Percentiles rank a stretch among this genome's conserved stretches.
Evolutionary conservation across 2,329 filamentous ascomycete species (phyloP).

Genomic region (Neurospora sp.): DNA sequence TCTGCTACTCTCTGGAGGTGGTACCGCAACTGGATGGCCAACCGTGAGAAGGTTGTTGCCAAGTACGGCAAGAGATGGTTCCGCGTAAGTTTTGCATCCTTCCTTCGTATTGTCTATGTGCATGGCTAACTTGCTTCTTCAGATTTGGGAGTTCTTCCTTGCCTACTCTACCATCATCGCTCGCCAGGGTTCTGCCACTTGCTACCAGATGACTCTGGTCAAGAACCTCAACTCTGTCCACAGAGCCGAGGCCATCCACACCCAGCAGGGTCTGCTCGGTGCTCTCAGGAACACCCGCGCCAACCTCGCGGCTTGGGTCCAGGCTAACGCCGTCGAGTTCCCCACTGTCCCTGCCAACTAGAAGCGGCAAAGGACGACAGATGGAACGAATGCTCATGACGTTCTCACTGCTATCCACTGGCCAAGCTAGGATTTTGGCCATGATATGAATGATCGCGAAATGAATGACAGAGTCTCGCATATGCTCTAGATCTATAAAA

Average conservation of each 20-base stretch:
- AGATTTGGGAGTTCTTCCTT: slow-evolving; percentile 91
- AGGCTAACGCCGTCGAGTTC: slow-evolving; percentile 23
- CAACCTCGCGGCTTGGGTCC: slow-evolving; percentile 25
- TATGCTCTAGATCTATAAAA: not conserved
- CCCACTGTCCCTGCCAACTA: slow-evolving; percentile 21
- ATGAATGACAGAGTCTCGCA: not conserved
- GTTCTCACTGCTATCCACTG: not conserved
- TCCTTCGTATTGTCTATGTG: not conserved
- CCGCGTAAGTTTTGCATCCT: slow-evolving; percentile 54
- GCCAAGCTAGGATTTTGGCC: not conserved
- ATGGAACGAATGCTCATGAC: not conserved
- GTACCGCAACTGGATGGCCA: slow-evolving; percentile 98
- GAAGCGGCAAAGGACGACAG: slow-evolving; percentile 1
- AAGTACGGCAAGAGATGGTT: slow-evolving; percentile 97
- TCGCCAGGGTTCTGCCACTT: slow-evolving; percentile 73
- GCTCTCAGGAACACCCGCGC: slow-evolving; percentile 36
- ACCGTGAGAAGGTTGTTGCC: slow-evolving; percentile 81
- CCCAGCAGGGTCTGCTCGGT: slow-evolving; percentile 59
- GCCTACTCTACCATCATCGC: slow-evolving; percentile 77
- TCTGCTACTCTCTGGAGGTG: slow-evolving; percentile 94
- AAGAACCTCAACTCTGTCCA: slow-evolving; percentile 88
- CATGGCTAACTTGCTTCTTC: slow-evolving; percentile 13
- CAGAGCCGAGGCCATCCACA: slow-evolving; percentile 63
- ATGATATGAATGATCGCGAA: not conserved
- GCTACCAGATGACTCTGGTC: slow-evolving; percentile 77